Evolutionary conservation across 2,329 filamentous ascomycete species (phyloP).

Genomic region (Cladophialophora immunda): DNA sequence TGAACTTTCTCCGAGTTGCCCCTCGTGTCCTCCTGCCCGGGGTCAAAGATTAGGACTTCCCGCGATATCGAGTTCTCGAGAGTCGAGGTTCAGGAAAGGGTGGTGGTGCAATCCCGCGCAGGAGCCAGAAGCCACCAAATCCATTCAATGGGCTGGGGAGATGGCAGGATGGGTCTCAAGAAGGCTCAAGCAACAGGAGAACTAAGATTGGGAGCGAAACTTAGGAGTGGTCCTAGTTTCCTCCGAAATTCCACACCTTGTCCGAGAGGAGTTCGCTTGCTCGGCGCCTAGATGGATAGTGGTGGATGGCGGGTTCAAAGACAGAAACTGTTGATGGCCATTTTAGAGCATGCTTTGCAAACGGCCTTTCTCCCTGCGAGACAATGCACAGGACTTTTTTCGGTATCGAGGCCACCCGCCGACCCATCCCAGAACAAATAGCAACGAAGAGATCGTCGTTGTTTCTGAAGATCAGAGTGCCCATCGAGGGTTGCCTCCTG

Average conservation of each 20-base stretch:
- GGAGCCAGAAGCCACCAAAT: slow-evolving; percentile 8
- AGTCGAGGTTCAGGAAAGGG: background rate
- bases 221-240: background rate
- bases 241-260: background rate
- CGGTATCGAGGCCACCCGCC: background rate
- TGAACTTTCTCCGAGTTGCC: background rate
- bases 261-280: background rate
- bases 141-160: background rate
- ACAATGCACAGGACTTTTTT: background rate
- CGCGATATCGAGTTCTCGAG: background rate
- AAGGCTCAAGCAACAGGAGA: background rate
- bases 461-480: background rate
- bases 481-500: background rate
- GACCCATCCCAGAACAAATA: background rate
- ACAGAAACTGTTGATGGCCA: background rate
- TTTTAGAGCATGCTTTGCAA: background rate
- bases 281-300: background rate
- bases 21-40: background rate
- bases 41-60: background rate
- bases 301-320: background rate
- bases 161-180: background rate
- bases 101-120: slow-evolving; percentile 2
- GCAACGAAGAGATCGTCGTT: background rate
- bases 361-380: background rate
- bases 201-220: background rate